Evolutionary conservation across 129 eudicot species (phyloP), one percentile per base, ranked within the genome.

Genomic region (Lonicera japonica): DNA sequence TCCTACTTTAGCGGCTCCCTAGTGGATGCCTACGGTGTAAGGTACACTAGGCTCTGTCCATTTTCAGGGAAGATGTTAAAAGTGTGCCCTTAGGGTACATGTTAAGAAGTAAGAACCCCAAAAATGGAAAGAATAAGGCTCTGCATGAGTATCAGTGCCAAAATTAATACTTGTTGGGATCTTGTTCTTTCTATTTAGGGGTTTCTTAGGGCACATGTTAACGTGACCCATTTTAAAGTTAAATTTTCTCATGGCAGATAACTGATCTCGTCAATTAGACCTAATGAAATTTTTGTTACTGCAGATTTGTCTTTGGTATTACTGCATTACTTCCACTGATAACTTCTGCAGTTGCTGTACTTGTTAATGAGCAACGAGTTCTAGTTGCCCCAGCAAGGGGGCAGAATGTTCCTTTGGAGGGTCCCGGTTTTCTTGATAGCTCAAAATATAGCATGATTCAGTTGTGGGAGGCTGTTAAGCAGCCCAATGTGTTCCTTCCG

Each of bases 1-100:
- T 82, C 99, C 65, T 92, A 92, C 79, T 92, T 92, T 74, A 92
- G 99, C 85, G 99, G 99, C 63, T 92, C 99, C 17, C 80, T 92
- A 38, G 99, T 92, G 52, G 89, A 80, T 69, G 85, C 95, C 66
- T 85, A 92, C 85, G 99, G 99, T 61, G 99, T 92, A 60, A 88
- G 99, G 99, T 92, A 75, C 75, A 72, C 56, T 45, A 25, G 20
- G 25, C n/a, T n/a, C n/a, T n/a, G n/a, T n/a, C n/a, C n/a, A n/a
- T n/a, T n/a, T n/a, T n/a, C n/a, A n/a, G n/a, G n/a, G n/a, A n/a
- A n/a, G n/a, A n/a, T n/a, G n/a, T n/a, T n/a, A n/a, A n/a, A n/a
- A n/a, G n/a, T n/a, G n/a, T n/a, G n/a, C n/a, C n/a, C n/a, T n/a
- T n/a, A n/a, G n/a, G n/a, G n/a, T n/a, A n/a, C n/a, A n/a, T n/a